These are phyloP conservation scores for Xylaria arbuscula DNA, from an alignment of 2,329 filamentous ascomycete species.

Conservation along the genomic window DNA sequence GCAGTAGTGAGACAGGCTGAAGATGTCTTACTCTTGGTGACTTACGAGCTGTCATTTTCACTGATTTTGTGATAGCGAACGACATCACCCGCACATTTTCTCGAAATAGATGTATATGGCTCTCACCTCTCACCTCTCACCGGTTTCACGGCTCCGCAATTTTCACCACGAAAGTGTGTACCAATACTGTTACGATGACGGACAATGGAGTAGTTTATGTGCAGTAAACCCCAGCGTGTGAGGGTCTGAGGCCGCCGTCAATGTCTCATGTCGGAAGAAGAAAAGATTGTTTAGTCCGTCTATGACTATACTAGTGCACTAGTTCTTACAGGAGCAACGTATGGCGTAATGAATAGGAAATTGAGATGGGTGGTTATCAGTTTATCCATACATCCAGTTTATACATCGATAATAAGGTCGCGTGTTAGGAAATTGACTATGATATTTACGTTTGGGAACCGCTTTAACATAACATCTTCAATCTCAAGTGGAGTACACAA, in stretches of 20 bases:
- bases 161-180: not conserved
- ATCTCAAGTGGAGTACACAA: not conserved
- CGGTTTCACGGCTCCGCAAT: not conserved
- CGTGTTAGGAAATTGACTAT: no score
- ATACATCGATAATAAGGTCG: not conserved
- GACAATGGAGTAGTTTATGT: not conserved
- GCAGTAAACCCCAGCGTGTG: no score
- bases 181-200: not conserved
- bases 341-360: not conserved
- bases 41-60: slow-evolving; percentile 2
- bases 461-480: not conserved
- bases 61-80: not conserved
- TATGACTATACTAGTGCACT: not conserved
- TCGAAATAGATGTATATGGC: not conserved
- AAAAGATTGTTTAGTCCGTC: not conserved
- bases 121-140: not conserved
- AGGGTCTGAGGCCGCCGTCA: not conserved
- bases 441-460: not conserved
- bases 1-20: not conserved
- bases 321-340: not conserved
- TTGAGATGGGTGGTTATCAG: not conserved
- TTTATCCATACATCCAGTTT: not conserved
- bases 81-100: not conserved
- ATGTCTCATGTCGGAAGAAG: not conserved
- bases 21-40: not conserved